Conservation (phyloP, 192 early-diverging fungal species). For the Chytriomyces sp. region DNA sequence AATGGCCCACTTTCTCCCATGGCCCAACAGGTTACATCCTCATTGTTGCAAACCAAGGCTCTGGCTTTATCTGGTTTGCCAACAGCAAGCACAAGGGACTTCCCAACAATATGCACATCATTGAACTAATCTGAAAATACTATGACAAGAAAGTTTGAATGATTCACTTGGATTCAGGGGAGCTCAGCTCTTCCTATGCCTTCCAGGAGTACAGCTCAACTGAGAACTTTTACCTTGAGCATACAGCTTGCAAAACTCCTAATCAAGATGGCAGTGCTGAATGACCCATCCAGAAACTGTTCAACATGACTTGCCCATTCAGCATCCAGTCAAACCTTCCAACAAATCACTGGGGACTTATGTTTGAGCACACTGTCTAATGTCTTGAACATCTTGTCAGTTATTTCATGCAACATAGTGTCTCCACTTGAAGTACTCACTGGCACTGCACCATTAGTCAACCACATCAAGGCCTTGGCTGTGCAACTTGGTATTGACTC, state of each 20-base stretch:
- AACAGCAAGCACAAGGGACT: conserved; percentile 1
- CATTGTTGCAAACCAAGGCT: not conserved
- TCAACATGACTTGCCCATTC: not conserved
- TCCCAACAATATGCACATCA: not conserved
- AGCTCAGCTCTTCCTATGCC: not conserved
- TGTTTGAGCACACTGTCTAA: not conserved
- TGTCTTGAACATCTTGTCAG: not conserved
- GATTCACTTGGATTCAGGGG: not conserved
- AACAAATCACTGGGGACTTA: not conserved
- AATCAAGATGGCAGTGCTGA: conserved; percentile 7
- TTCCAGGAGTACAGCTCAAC: not conserved
- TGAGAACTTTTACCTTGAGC: not conserved
- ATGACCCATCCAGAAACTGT: not conserved
- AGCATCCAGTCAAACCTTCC: not conserved
- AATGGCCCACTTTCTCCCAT: too few relatives aligned
- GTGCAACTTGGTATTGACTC: not conserved
- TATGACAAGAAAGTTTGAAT: not conserved
- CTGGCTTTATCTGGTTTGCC: not conserved
- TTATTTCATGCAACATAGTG: not conserved
- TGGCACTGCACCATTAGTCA: not conserved
- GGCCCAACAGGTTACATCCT: too few relatives aligned
- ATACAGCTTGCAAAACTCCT: not conserved
- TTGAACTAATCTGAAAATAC: not conserved
- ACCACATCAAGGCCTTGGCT: not conserved
- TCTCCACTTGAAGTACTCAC: not conserved